Conservation (phyloP, 345 rosid species). For the Lenwebbia sp. region DNA sequence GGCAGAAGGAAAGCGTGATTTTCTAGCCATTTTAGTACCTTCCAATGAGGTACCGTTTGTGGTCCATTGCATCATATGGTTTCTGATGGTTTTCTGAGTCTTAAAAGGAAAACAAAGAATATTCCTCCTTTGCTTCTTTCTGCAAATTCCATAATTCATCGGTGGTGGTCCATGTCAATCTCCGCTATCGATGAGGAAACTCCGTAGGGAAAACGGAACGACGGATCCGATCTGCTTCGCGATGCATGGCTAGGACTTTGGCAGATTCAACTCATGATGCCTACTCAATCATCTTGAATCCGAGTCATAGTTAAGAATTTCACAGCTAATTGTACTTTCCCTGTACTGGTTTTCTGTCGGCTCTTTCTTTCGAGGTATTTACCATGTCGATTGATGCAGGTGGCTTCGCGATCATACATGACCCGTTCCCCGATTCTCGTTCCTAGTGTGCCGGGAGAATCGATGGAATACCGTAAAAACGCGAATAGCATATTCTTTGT, state of each 20-base stretch:
- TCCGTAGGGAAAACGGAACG: accelerated
- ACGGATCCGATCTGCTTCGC: background rate
- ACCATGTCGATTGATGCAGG: background rate
- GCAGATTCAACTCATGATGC: background rate
- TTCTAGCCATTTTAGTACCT: background rate
- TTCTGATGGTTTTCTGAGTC: background rate
- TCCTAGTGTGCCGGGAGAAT: background rate
- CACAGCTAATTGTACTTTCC: accelerated
- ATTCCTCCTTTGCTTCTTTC: background rate
- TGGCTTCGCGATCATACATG: background rate
- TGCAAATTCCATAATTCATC: background rate
- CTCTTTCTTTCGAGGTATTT: background rate
- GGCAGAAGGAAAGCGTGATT: background rate
- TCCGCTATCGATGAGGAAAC: background rate
- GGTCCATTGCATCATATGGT: background rate
- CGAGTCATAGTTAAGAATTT: background rate
- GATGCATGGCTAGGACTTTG: accelerated
- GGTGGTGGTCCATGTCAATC: background rate
- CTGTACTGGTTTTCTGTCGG: background rate
- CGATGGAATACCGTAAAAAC: background rate
- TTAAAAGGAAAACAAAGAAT: background rate
- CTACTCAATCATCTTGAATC: background rate
- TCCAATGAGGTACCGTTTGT: no score
- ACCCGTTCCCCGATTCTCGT: background rate
- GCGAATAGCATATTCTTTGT: background rate